phyloP scores from a whole-genome alignment of 768 basidiomycete genomes.

The Calocera cornea region DNA sequence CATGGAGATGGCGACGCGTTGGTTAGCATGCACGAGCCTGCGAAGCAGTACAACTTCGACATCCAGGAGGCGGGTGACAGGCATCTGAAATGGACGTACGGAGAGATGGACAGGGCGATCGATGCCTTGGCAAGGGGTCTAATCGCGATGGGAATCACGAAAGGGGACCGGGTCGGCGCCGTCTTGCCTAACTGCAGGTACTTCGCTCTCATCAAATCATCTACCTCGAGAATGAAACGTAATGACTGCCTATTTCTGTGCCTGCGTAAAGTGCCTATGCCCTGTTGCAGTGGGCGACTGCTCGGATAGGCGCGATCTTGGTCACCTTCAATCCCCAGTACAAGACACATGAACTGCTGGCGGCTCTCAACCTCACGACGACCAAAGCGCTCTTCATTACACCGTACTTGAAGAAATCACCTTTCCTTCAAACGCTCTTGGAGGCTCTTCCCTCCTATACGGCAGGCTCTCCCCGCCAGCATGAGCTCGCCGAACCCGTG shows the following conservation, averaged over 20 bases:
- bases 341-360: slow-evolving; percentile 52
- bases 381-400: slow-evolving; percentile 60
- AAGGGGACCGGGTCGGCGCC: slow-evolving; percentile 65
- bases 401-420: slow-evolving; percentile 51
- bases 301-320: slow-evolving; percentile 68
- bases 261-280: slow-evolving; percentile 49
- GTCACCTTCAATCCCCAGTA: slow-evolving; percentile 79
- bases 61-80: slow-evolving; percentile 10
- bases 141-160: slow-evolving; percentile 50
- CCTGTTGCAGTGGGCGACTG: slow-evolving; percentile 72
- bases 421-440: slow-evolving; percentile 47
- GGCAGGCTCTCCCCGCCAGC: slow-evolving; percentile 34
- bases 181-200: slow-evolving; percentile 81
- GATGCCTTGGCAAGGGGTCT: slow-evolving; percentile 58
- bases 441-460: slow-evolving; percentile 45
- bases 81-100: slow-evolving; percentile 61
- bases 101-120: slow-evolving; percentile 53
- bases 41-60: neutral
- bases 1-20: neutral
- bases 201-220: neutral
- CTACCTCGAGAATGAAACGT: neutral
- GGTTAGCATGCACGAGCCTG: neutral
- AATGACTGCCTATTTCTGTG: neutral
- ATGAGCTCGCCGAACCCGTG: slow-evolving; percentile 36
- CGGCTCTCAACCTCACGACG: slow-evolving; percentile 46